Conservation (phyloP, 768 basidiomycete genomes). For the Tulasnella sp. region DNA sequence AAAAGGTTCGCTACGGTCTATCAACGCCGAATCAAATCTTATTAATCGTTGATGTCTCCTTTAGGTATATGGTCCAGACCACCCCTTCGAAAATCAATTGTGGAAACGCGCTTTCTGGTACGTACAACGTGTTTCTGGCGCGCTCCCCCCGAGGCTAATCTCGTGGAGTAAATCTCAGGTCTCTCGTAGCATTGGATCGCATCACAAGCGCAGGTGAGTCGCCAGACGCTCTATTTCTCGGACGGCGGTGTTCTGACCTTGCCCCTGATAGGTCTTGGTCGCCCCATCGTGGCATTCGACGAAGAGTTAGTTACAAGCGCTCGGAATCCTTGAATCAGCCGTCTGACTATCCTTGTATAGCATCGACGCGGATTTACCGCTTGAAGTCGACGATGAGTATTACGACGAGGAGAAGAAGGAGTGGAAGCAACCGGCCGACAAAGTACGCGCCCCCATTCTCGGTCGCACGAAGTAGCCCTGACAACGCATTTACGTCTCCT, state of each 20-base stretch:
- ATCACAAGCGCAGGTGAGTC: slow-evolving; percentile 37
- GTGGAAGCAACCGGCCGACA: slow-evolving; percentile 61
- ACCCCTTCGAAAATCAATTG: slow-evolving; percentile 57
- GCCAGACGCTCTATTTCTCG: not conserved
- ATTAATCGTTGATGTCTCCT: not conserved
- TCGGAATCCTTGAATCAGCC: not conserved
- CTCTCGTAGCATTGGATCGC: slow-evolving; percentile 34
- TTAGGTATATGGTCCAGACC: slow-evolving; percentile 41
- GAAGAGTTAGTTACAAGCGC: slow-evolving; percentile 53
- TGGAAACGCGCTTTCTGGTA: slow-evolving; percentile 80
- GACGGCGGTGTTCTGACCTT: not conserved
- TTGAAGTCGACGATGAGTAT: slow-evolving; percentile 78
- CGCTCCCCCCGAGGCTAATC: not conserved
- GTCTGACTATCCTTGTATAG: slow-evolving; percentile 39
- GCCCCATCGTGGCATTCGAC: slow-evolving; percentile 69
- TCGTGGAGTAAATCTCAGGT: slow-evolving; percentile 9
- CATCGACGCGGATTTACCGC: slow-evolving; percentile 65
- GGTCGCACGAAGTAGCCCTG: not conserved
- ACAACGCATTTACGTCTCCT: not conserved
- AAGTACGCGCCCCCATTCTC: slow-evolving; percentile 27
- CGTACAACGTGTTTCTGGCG: slow-evolving; percentile 31
- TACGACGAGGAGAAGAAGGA: slow-evolving; percentile 59
- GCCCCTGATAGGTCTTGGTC: slow-evolving; percentile 42
- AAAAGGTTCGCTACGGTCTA: slow-evolving; percentile 38
- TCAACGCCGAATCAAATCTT: slow-evolving; percentile 21